These are phyloP conservation scores for Bruguiera sexangula DNA, from an alignment of 345 rosid genomes.

Conservation along the genomic window DNA sequence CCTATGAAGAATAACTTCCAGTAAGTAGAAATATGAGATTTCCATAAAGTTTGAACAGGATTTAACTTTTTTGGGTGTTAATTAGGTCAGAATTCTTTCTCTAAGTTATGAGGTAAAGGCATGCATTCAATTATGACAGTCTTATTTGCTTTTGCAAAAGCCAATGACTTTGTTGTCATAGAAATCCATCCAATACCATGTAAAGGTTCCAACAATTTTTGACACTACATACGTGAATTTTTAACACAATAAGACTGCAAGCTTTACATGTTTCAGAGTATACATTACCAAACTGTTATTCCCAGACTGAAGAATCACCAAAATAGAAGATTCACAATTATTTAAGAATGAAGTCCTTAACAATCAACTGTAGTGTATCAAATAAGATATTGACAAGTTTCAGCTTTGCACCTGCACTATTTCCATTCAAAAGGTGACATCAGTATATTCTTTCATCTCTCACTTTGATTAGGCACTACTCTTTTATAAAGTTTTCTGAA, in stretches of 20 bases:
- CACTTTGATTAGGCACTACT: constrained; percentile 2
- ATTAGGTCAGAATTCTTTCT: not conserved
- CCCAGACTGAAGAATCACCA: not conserved
- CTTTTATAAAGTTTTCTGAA: not conserved
- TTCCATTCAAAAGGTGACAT: not conserved
- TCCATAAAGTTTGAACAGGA: not conserved
- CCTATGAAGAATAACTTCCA: constrained; percentile 29
- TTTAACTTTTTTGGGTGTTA: not conserved
- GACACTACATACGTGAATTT: not conserved
- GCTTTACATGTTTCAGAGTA: not conserved
- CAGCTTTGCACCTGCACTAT: not conserved
- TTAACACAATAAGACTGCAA: not conserved
- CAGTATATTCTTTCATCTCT: constrained; percentile 1
- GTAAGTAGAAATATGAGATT: not conserved
- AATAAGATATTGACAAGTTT: not conserved
- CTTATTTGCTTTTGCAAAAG: not conserved
- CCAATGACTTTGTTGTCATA: not conserved
- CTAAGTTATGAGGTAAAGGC: not conserved
- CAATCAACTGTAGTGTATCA: not conserved
- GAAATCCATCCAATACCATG: not conserved
- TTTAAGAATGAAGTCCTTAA: not conserved
- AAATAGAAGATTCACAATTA: not conserved
- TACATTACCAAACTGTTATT: not conserved
- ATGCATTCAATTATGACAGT: not conserved
- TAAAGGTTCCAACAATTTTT: not conserved